phyloP scores from a whole-genome alignment of 2,329 filamentous ascomycete genomes.

The Ophiostoma tasmaniense region DNA sequence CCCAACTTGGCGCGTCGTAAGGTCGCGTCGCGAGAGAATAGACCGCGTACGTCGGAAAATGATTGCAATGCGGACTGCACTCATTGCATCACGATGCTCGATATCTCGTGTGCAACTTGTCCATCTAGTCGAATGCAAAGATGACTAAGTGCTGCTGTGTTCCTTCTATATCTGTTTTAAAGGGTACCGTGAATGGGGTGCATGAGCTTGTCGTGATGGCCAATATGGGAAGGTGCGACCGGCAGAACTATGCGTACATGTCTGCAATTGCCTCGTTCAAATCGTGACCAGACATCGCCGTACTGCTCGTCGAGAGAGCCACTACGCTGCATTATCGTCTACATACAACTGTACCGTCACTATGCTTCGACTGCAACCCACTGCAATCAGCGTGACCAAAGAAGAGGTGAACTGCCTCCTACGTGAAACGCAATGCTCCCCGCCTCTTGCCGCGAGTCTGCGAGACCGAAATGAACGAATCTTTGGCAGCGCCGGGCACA shows the following conservation, averaged over 20 bases:
- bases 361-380: constrained; percentile 37
- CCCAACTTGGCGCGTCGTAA: background rate
- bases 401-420: constrained; percentile 33
- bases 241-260: background rate
- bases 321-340: background rate
- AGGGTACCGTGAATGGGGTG: background rate
- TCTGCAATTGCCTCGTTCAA: background rate
- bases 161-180: too few relatives aligned
- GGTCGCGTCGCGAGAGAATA: background rate
- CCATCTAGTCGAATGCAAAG: background rate
- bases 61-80: background rate
- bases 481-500: background rate
- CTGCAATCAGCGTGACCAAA: constrained; percentile 33
- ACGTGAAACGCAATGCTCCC: constrained; percentile 15
- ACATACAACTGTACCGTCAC: background rate
- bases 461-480: background rate
- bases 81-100: background rate
- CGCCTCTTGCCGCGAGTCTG: background rate
- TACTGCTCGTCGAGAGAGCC: background rate
- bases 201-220: background rate
- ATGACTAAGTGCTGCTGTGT: background rate
- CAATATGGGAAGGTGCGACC: background rate
- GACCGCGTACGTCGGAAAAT: background rate
- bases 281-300: background rate
- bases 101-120: background rate